Conservation (phyloP, 495 filamentous ascomycete species). For the Echria macrotheca region DNA sequence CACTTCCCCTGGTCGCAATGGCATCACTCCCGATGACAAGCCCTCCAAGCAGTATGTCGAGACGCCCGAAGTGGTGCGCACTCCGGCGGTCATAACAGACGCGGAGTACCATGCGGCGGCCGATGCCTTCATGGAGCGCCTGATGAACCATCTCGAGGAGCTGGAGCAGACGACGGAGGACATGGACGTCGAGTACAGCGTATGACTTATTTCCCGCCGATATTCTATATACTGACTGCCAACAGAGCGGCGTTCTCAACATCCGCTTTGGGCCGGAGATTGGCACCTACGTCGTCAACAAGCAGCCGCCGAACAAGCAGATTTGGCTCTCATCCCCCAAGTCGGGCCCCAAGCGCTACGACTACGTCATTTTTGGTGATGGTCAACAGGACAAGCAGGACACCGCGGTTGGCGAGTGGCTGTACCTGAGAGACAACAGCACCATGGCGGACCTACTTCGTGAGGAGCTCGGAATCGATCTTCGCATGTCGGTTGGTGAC, state of each 20-base stretch:
- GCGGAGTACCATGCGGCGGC: constrained; percentile 43
- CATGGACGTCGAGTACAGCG: constrained; percentile 61
- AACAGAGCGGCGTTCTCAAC: constrained; percentile 77
- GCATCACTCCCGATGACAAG: not conserved
- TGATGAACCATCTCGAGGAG: constrained; percentile 59
- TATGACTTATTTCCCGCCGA: constrained; percentile 18
- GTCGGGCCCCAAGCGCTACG: constrained; percentile 88
- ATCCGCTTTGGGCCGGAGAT: constrained; percentile 52
- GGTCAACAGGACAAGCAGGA: constrained; percentile 70
- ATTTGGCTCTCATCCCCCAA: constrained; percentile 93
- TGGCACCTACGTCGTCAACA: constrained; percentile 90
- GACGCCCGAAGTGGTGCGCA: constrained; percentile 14
- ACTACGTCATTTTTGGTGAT: constrained; percentile 71
- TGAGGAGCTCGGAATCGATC: constrained; percentile 58
- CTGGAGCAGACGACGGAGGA: constrained; percentile 57
- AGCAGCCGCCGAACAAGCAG: constrained; percentile 95
- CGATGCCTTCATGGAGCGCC: constrained; percentile 49
- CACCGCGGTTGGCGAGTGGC: constrained; percentile 65
- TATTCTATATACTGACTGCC: constrained; percentile 9
- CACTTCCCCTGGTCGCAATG: too few species aligned
- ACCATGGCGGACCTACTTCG: constrained; percentile 66
- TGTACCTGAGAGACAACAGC: constrained; percentile 76
- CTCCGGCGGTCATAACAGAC: constrained; percentile 32
- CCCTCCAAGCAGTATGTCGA: not conserved
- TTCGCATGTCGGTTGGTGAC: constrained; percentile 20